Evolutionary conservation across 75 land plant genomes (phyloP).

Genomic region (Sequoia sempervirens): DNA sequence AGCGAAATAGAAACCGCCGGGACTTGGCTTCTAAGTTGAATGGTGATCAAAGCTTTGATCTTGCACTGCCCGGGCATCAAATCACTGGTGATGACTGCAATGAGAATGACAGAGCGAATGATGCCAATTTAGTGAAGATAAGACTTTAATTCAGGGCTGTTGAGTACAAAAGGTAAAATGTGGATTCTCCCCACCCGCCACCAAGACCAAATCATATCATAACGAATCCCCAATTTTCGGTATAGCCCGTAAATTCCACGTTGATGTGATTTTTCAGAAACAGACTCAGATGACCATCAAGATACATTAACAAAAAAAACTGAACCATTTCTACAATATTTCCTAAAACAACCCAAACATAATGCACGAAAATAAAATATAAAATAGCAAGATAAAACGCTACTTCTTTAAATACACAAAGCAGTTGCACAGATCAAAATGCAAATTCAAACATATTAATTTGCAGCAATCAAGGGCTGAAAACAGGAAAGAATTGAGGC

Average conservation of each 20-base stretch:
- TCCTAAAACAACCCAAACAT: not conserved
- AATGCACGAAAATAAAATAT: not conserved
- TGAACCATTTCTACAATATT: not conserved
- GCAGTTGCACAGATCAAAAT: not conserved
- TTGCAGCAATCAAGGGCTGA: not conserved
- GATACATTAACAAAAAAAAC: not conserved
- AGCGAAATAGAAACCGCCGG: not conserved
- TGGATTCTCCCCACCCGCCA: not conserved
- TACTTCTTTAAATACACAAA: not conserved
- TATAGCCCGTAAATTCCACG: not conserved
- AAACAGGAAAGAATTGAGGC: not conserved
- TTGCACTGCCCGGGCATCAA: not conserved
- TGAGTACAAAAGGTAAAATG: not conserved
- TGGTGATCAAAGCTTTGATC: not conserved
- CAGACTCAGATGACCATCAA: not conserved
- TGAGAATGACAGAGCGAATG: not conserved
- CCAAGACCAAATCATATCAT: not conserved
- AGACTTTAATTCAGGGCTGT: not conserved
- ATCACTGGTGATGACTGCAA: not conserved
- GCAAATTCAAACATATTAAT: not conserved
- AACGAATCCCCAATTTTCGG: not conserved
- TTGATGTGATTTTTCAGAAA: not conserved
- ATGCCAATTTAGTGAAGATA: not conserved
- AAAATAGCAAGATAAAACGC: not conserved
- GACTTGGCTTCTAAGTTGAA: not conserved